Conservation (phyloP, 352 stramenopile genomes). For the Ophiocytium majus region DNA sequence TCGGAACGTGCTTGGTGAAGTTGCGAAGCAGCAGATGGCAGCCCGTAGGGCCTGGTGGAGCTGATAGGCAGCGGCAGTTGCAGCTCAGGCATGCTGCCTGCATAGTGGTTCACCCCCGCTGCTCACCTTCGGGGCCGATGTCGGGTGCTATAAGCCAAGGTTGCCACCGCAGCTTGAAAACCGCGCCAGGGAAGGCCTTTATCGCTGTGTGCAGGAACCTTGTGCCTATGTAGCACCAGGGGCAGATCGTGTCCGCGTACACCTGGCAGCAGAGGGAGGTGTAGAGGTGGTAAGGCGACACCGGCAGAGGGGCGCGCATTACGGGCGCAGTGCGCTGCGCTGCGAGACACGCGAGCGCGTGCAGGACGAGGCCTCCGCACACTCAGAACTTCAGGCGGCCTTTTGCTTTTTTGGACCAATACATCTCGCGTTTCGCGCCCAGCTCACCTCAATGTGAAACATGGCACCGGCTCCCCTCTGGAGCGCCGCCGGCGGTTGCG, state of each 20-base stretch:
- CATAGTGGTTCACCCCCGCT: neutral
- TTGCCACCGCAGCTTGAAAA: neutral
- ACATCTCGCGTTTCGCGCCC: too few species aligned
- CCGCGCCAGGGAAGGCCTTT: neutral
- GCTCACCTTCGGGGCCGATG: neutral
- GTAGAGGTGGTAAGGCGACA: neutral
- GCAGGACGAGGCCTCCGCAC: neutral
- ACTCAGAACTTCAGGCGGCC: neutral
- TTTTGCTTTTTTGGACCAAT: too few species aligned
- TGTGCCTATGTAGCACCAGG: conserved; percentile 16
- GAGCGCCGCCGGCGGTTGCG: too few species aligned
- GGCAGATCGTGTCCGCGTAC: conserved; percentile 1
- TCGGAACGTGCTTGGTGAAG: too few species aligned
- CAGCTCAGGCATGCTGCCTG: neutral
- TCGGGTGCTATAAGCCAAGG: neutral
- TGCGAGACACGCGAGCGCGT: neutral
- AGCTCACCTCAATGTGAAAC: neutral
- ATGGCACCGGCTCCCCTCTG: neutral
- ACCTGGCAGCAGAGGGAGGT: conserved; percentile 4
- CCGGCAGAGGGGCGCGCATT: neutral
- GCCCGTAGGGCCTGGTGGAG: neutral
- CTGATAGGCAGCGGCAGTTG: too few species aligned
- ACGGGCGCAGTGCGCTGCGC: too few species aligned
- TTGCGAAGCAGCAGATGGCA: neutral
- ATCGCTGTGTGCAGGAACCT: neutral